Evolutionary conservation across 108 stramenopile species (phyloP).

Genomic region (Craspedostauros australis): DNA sequence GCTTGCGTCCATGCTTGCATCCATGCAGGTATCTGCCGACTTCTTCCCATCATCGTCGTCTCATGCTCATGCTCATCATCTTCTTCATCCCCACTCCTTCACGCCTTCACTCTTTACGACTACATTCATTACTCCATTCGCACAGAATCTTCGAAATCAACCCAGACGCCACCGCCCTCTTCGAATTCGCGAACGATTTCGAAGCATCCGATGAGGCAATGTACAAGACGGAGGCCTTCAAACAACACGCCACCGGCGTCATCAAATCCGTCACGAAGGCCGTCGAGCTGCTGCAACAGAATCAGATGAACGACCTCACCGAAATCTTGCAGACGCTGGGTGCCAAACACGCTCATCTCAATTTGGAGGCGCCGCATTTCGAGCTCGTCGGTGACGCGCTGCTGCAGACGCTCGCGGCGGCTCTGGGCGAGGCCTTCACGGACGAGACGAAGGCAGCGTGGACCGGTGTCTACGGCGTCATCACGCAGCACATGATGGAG

Average conservation of each 20-base stretch:
- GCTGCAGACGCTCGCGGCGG: conserved; percentile 11
- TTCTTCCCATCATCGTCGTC: too few species aligned
- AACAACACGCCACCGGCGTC: conserved; percentile 14
- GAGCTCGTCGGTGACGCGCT: conserved; percentile 13
- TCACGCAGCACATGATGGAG: conserved; percentile 2
- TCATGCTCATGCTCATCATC: background rate
- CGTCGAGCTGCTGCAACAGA: conserved; percentile 6
- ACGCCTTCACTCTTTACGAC: background rate
- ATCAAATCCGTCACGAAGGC: conserved; percentile 11
- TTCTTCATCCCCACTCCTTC: background rate
- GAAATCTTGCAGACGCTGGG: conserved; percentile 9
- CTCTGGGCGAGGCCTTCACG: conserved; percentile 16
- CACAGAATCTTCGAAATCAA: conserved; percentile 14
- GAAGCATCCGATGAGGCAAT: conserved; percentile 6
- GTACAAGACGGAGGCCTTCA: conserved; percentile 7
- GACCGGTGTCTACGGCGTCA: conserved; percentile 1
- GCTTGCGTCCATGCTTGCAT: too few species aligned
- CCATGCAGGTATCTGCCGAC: too few species aligned
- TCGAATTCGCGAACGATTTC: conserved; percentile 4
- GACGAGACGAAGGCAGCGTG: conserved; percentile 17
- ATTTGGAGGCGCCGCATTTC: conserved; percentile 8
- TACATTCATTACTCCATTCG: background rate
- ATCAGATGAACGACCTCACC: conserved; percentile 8
- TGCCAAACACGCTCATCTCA: conserved; percentile 4
- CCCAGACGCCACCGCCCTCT: background rate